A percentile compares a stretch with the other conserved stretches of the same genome.
Conservation (phyloP, 73 alveolate genomes). For the Uronychia binucleata region DNA sequence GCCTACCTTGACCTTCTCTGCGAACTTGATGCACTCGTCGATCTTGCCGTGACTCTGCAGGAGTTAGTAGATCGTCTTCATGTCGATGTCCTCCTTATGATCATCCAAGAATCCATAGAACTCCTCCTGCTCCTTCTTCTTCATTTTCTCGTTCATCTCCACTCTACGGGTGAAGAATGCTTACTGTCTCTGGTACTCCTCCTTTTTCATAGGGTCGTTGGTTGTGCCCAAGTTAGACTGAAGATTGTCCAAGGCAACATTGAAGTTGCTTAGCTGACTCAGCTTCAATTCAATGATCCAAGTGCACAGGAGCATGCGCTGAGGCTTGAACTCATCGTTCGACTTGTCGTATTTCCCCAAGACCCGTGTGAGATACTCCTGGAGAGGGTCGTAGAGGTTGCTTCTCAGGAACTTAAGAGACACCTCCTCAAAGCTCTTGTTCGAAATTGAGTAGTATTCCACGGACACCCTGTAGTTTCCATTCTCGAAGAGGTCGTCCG, state of each 20-base stretch:
- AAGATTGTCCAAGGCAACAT: slow-evolving; percentile 24
- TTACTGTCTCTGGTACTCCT: neutral
- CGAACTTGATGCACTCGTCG: slow-evolving; percentile 88
- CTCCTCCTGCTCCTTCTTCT: slow-evolving; percentile 12
- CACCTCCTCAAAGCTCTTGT: slow-evolving; percentile 89
- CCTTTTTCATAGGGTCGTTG: neutral
- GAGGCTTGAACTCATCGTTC: slow-evolving; percentile 68
- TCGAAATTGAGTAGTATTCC: slow-evolving; percentile 75
- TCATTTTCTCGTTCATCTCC: neutral
- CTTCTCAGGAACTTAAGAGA: slow-evolving; percentile 74
- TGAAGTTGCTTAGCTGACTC: slow-evolving; percentile 63
- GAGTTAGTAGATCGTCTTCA: slow-evolving; percentile 76
- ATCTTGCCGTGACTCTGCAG: slow-evolving; percentile 89
- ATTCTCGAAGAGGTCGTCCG: slow-evolving; percentile 79
- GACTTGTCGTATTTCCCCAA: slow-evolving; percentile 25
- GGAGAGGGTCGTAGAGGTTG: slow-evolving; percentile 68
- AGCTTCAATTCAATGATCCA: slow-evolving; percentile 92
- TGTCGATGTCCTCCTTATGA: slow-evolving; percentile 69
- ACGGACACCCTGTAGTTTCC: slow-evolving; percentile 79
- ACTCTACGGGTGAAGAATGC: neutral
- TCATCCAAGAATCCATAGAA: slow-evolving; percentile 56
- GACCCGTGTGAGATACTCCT: slow-evolving; percentile 59
- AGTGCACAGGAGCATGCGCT: slow-evolving; percentile 85
- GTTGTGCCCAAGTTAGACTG: neutral
- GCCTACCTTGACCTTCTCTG: slow-evolving; percentile 43